A percentile compares a stretch with the other conserved stretches of the same genome.
phyloP scores from a whole-genome alignment of 139 green algal species.

The Volvox africanus region DNA sequence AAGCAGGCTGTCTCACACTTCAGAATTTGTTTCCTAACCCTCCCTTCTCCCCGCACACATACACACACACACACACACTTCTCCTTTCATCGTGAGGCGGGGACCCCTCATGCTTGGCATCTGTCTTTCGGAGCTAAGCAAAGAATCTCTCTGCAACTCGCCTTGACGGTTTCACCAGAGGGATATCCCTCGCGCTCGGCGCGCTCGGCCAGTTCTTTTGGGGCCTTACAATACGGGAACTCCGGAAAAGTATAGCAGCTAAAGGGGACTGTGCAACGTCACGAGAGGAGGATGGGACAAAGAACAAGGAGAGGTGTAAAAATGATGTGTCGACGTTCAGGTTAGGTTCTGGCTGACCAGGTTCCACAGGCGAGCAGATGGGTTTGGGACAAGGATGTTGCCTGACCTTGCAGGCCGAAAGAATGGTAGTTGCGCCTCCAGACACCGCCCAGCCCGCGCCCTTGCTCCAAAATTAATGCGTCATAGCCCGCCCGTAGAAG shows the following conservation, averaged over 20 bases:
- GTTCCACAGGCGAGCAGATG: not conserved
- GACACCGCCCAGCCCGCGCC: not conserved
- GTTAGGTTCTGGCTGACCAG: too few species aligned
- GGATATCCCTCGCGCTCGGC: not conserved
- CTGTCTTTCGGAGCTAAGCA: too few species aligned
- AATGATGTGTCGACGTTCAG: too few species aligned
- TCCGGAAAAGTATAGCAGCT: constrained; percentile 11
- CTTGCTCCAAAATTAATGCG: constrained; percentile 4
- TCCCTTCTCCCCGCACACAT: too few species aligned
- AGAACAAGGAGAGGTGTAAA: not conserved
- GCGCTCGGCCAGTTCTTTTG: not conserved
- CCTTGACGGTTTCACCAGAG: not conserved
- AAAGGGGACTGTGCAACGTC: not conserved
- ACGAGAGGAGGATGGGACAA: not conserved
- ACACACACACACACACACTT: not conserved
- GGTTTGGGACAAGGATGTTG: not conserved
- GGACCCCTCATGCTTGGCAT: not conserved
- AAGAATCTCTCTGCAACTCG: not conserved
- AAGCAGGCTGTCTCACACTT: too few species aligned
- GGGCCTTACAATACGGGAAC: constrained; percentile 12
- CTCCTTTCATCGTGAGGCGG: not conserved
- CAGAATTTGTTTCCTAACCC: too few species aligned
- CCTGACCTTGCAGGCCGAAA: constrained; percentile 26
- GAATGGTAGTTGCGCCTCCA: constrained; percentile 33
- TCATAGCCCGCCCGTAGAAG: constrained; percentile 21